A percentile compares a stretch with the other conserved stretches of the same genome.
Evolutionary conservation across 1,284 basidiomycete species (phyloP).

Genomic region (Irpex rosettiformis): DNA sequence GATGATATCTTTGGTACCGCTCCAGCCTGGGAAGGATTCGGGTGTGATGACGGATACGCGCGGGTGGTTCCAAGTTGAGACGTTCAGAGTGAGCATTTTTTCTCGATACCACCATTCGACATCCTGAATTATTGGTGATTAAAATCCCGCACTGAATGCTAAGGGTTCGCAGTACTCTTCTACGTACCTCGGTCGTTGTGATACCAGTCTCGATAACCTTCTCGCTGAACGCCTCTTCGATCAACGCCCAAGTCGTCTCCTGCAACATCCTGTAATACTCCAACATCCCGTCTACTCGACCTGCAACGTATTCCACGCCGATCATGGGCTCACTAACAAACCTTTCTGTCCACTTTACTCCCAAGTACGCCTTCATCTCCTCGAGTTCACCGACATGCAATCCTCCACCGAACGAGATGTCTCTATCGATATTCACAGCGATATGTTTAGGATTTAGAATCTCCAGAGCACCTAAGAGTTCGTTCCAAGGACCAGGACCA

Average conservation of each 20-base stretch:
- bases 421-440: slow-evolving; percentile 42
- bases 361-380: slow-evolving; percentile 36
- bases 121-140: slow-evolving; percentile 31
- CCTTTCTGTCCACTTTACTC: slow-evolving; percentile 37
- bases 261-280: slow-evolving; percentile 42
- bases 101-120: slow-evolving; percentile 55
- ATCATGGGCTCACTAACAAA: slow-evolving; percentile 43
- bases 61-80: slow-evolving; percentile 52
- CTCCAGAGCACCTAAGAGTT: slow-evolving; percentile 35
- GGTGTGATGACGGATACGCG: slow-evolving; percentile 44
- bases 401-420: slow-evolving; percentile 48
- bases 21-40: slow-evolving; percentile 43
- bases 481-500: slow-evolving; percentile 45
- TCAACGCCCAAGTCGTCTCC: slow-evolving; percentile 50
- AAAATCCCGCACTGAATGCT: neutral
- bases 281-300: slow-evolving; percentile 39
- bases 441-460: slow-evolving; percentile 37
- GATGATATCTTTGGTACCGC: slow-evolving; percentile 38
- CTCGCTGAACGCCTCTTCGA: slow-evolving; percentile 49
- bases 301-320: slow-evolving; percentile 47
- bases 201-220: slow-evolving; percentile 37
- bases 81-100: slow-evolving; percentile 45
- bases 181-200: slow-evolving; percentile 41
- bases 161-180: neutral
- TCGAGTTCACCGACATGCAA: slow-evolving; percentile 47